Evolutionary conservation across 345 rosid genomes (phyloP), one percentile per base, ranked within the genome.

Genomic region (Brassica incana): DNA sequence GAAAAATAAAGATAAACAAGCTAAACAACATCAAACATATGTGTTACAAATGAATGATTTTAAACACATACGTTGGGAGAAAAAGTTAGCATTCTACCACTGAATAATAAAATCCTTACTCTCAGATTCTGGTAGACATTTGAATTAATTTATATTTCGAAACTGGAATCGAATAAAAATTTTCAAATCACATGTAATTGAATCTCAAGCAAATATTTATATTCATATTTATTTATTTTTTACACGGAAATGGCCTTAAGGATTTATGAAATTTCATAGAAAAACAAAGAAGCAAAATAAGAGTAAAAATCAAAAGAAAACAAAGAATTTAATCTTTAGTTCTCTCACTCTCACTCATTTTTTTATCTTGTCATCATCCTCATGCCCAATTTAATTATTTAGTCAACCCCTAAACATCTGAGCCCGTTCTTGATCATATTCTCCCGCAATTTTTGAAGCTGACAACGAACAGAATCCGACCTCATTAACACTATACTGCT

Each of bases 401-500:
- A 69, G 12, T 91, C 76, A 90, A 5, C 91, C 94, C 74, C 93
- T 78, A 87, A 86, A 83, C 23, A 86, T 78, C n/a, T 80, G 84
- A 20, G 82, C 65, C 65, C 88, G 85, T 81, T 88, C 90, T 80
- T 88, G 91, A 67, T 86, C 92, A 65, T 89, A 87, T 33, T 76
- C 71, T 12, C 67, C 79, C 23, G 85, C 81, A 5, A 59, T 62
- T 73, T 76, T 88, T 56, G 92, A 82, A 82, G 85, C 78, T 50
- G 94, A 81, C 56, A 89, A 73, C 8, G 92, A 80, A 76, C 86
- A 88, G 27, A 89, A 87, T 48, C 88, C 90, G 16, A 81, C 83
- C 18, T 80, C 92, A 43, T 82, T 73, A 15, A 77, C 78, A 69
- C 71, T 73, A 73, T 78, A 88, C 76, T 87, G 85, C 33, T 89